These are phyloP conservation scores for Chaetomium fimeti DNA, from an alignment of 495 filamentous ascomycete genomes.

Conservation along the genomic window DNA sequence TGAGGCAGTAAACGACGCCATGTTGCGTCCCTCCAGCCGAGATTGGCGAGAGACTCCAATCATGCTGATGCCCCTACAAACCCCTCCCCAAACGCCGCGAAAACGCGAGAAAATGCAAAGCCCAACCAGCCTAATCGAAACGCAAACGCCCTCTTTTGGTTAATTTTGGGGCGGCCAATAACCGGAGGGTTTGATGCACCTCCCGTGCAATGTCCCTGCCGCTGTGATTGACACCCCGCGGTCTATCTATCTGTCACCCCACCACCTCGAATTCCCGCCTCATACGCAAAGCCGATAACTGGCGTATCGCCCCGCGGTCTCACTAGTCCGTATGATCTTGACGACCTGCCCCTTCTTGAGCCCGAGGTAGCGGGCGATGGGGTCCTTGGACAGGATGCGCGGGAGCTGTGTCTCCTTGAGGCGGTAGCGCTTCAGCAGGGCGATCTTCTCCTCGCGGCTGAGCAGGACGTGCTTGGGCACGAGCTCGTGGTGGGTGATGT, in stretches of 20 bases:
- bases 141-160: slow-evolving; percentile 4
- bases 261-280: slow-evolving; percentile 3
- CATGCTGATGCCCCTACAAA: not conserved
- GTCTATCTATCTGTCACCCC: not conserved
- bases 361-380: slow-evolving; percentile 88
- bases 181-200: not conserved
- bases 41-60: not conserved
- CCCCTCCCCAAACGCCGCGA: slow-evolving; percentile 5
- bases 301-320: slow-evolving; percentile 77
- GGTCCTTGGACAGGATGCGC: slow-evolving; percentile 85
- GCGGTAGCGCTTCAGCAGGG: slow-evolving; percentile 80
- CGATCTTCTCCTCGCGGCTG: slow-evolving; percentile 82
- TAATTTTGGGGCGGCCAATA: not conserved
- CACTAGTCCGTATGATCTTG: slow-evolving; percentile 87
- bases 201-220: not conserved
- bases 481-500: slow-evolving; percentile 96
- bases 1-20: not conserved
- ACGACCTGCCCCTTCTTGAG: slow-evolving; percentile 93
- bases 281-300: slow-evolving; percentile 63
- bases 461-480: slow-evolving; percentile 92
- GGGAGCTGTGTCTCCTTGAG: slow-evolving; percentile 97
- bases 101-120: not conserved
- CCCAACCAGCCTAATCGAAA: slow-evolving; percentile 3
- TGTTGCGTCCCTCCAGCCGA: not conserved
- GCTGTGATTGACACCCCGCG: not conserved